Evolutionary conservation across 2,329 filamentous ascomycete genomes (phyloP).

Genomic region (Colletotrichum karsti): DNA sequence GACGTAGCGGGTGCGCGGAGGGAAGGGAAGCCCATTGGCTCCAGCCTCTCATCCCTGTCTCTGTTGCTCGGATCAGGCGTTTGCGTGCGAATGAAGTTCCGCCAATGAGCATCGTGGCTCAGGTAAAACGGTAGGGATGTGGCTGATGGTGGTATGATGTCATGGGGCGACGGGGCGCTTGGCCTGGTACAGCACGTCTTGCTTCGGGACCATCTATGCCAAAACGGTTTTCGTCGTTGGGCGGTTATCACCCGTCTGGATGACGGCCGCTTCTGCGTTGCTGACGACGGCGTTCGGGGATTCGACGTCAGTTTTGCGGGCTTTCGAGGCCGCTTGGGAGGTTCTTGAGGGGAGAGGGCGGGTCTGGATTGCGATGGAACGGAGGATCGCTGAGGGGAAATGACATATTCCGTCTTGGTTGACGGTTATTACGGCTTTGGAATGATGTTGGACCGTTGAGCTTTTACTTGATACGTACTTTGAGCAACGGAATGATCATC

Average conservation of each 20-base stretch:
- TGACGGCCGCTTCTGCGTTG: neutral
- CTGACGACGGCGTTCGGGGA: neutral
- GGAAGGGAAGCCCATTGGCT: slow-evolving; percentile 14
- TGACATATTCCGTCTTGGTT: neutral
- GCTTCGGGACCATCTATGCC: neutral
- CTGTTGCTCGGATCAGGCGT: neutral
- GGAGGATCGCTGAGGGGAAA: slow-evolving; percentile 12
- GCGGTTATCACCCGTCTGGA: neutral
- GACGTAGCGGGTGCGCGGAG: slow-evolving; percentile 10
- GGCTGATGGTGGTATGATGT: slow-evolving; percentile 21
- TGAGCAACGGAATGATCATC: too few relatives aligned
- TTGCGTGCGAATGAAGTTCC: neutral
- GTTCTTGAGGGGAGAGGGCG: neutral
- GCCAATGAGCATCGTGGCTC: slow-evolving; percentile 3
- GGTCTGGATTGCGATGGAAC: neutral
- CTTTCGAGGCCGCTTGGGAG: neutral
- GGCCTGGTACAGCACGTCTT: too few relatives aligned
- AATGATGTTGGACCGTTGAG: neutral
- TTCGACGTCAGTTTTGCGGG: slow-evolving; percentile 13
- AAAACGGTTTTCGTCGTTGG: neutral
- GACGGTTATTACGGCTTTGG: neutral
- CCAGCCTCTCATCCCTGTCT: slow-evolving; percentile 21
- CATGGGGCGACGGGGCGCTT: too few relatives aligned
- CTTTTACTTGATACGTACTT: neutral
- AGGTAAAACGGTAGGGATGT: neutral